These are phyloP conservation scores for Lasiodiplodia theobromae DNA, from an alignment of 2,329 filamentous ascomycete species.

Conservation along the genomic window DNA sequence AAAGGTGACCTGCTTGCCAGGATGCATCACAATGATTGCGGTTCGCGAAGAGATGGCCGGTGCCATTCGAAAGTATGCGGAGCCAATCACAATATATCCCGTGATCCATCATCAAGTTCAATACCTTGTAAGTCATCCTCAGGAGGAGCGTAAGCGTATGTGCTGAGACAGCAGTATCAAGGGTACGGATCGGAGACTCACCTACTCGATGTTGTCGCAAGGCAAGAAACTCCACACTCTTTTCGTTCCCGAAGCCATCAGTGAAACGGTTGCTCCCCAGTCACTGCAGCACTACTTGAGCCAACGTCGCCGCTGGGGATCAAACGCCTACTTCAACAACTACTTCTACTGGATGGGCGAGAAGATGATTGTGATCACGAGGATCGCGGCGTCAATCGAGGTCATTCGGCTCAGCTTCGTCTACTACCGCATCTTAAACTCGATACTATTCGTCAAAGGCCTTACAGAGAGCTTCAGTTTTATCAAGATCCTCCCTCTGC, in stretches of 20 bases:
- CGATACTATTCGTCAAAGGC: conserved; percentile 39
- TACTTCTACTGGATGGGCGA: conserved; percentile 45
- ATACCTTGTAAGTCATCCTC: conserved; percentile 31
- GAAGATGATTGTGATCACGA: conserved; percentile 41
- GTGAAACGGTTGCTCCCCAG: conserved; percentile 46
- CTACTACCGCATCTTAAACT: conserved; percentile 47
- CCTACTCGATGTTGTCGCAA: conserved; percentile 37
- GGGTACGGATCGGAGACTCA: conserved; percentile 36
- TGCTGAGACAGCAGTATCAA: not conserved
- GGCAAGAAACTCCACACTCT: conserved; percentile 36
- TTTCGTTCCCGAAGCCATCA: conserved; percentile 44
- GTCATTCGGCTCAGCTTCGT: conserved; percentile 43
- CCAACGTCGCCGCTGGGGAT: conserved; percentile 46
- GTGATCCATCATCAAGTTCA: conserved; percentile 37
- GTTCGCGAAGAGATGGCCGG: conserved; percentile 36
- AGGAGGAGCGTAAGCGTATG: too few species aligned
- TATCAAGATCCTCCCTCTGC: conserved; percentile 33
- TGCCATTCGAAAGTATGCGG: conserved; percentile 36
- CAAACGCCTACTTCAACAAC: conserved; percentile 49
- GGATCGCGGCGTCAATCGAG: conserved; percentile 42
- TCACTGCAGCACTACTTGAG: conserved; percentile 45
- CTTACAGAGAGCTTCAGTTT: conserved; percentile 32
- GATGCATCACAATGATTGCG: conserved; percentile 38
- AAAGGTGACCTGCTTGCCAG: conserved; percentile 37
- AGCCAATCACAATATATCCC: conserved; percentile 35